Base-by-base conservation (phyloP, 441 rosid species). In the Gossypium trilobum region DNA sequence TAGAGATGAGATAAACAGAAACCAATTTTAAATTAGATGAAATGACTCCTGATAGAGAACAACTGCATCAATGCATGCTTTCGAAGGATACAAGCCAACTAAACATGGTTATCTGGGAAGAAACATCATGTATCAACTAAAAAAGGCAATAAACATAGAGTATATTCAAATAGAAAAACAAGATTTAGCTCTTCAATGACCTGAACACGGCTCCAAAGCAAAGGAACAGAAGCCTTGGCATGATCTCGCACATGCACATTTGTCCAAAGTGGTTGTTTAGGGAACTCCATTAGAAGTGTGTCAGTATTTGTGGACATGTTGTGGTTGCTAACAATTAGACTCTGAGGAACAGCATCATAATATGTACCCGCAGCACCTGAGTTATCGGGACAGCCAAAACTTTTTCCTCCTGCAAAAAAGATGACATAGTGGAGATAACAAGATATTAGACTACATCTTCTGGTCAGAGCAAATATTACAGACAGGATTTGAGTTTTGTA, bases 161-260 rank as follows among this genome's bases (percentile, higher is more conserved):
- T 4, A 44, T 13, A 68, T 56, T 44, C 27, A 68, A 52, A 61
- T 16, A 75, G 20, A 25, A 31, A 57, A 4, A 48, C 20, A 70
- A 44, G 60, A 14, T 61, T 29, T 51, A 68, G 19, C 50, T 68
- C 65, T 62, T 50, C 63, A 77, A 67, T 50, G 25, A 87, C 94
- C 91, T 89, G 94, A 77, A 87, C 90, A 54, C 94, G 88, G 72
- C 91, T 86, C 94, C 94, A 89, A 60, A 83, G 77, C 77, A 89
- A 72, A 29, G 94, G 94, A 68, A 89, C 89, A 60, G 87, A 87
- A 58, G 91, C 94, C 85, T 86, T 89, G 48, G 89, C 90, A 77
- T 79, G 77, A 76, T 87, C 79, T 69, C 65, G 82, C 48, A 87
- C 70, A 67, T 83, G 80, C 67, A 86, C 79, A 82, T 89, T 89